phyloP scores from a whole-genome alignment of 208 protist species.

The Zelonia costaricensis region DNA sequence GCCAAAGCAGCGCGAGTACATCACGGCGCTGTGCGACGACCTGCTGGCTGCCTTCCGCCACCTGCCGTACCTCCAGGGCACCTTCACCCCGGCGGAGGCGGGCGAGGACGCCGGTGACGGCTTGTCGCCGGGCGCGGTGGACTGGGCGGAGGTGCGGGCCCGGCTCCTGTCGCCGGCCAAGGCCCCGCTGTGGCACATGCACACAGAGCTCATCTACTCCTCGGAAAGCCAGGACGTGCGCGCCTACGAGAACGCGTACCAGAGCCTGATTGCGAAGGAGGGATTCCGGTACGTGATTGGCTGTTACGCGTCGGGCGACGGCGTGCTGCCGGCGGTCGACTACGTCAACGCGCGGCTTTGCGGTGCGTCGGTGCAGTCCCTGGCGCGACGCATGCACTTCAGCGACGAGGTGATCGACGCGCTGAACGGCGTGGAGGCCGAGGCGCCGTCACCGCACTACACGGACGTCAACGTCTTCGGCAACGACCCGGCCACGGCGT shows the following conservation, averaged over 20 bases:
- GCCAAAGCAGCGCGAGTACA: conserved; percentile 38
- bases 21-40: conserved; percentile 17
- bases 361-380: conserved; percentile 26
- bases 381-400: conserved; percentile 19
- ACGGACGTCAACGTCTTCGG: conserved; percentile 43
- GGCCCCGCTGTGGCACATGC: conserved; percentile 15
- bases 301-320: conserved; percentile 61
- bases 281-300: conserved; percentile 62
- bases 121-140: conserved; percentile 1
- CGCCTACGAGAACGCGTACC: conserved; percentile 48
- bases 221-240: conserved; percentile 8
- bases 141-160: conserved; percentile 24
- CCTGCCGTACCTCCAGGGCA: conserved; percentile 38
- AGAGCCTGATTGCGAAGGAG: conserved; percentile 42
- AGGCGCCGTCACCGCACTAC: background rate
- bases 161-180: conserved; percentile 16
- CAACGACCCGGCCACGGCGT: conserved; percentile 59
- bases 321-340: conserved; percentile 58
- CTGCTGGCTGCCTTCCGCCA: conserved; percentile 14
- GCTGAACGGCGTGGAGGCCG: conserved; percentile 9
- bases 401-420: conserved; percentile 1
- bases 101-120: conserved; percentile 23
- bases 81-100: conserved; percentile 1
- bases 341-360: conserved; percentile 55
- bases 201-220: conserved; percentile 14